A percentile compares a stretch with the other conserved stretches of the same genome.
phyloP scores from a whole-genome alignment of 2,329 filamentous ascomycete genomes.

The Alternaria conjuncta region DNA sequence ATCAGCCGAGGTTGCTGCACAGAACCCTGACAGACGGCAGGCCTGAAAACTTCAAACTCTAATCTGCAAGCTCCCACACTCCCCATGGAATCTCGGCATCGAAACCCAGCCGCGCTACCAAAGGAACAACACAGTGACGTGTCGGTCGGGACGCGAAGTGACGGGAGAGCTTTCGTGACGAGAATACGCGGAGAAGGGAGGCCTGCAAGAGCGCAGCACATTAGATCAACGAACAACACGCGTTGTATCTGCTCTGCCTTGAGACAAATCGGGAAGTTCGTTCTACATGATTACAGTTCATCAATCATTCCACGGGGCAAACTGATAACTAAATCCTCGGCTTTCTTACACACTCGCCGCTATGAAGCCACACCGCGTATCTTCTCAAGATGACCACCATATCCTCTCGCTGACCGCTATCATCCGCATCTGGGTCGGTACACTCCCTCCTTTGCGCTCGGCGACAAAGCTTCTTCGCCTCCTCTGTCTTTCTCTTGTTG shows the following conservation, averaged over 20 bases:
- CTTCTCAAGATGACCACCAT: not conserved
- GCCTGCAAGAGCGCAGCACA: not conserved
- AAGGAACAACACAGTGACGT: not conserved
- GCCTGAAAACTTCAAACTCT: not conserved
- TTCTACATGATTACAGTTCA: not conserved
- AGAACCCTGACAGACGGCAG: not conserved
- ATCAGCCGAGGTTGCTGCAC: not conserved
- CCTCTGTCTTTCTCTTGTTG: not conserved
- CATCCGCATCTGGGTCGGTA: not conserved
- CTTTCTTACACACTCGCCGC: not conserved
- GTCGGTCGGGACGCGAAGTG: not conserved
- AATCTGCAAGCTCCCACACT: not conserved
- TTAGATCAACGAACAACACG: not conserved
- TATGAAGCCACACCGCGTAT: not conserved
- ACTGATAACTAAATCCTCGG: not conserved
- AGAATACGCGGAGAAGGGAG: not conserved
- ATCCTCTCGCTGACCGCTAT: not conserved
- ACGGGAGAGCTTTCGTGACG: not conserved
- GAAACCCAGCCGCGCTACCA: not conserved
- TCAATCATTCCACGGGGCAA: rapidly evolving
- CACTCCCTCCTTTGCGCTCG: not conserved
- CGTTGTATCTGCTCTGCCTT: not conserved
- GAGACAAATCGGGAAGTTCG: not conserved
- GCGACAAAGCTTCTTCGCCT: not conserved
- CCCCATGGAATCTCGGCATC: not conserved